phyloP scores from a whole-genome alignment of 371 early-diverging fungal genomes.

The Nosema bombycis region DNA sequence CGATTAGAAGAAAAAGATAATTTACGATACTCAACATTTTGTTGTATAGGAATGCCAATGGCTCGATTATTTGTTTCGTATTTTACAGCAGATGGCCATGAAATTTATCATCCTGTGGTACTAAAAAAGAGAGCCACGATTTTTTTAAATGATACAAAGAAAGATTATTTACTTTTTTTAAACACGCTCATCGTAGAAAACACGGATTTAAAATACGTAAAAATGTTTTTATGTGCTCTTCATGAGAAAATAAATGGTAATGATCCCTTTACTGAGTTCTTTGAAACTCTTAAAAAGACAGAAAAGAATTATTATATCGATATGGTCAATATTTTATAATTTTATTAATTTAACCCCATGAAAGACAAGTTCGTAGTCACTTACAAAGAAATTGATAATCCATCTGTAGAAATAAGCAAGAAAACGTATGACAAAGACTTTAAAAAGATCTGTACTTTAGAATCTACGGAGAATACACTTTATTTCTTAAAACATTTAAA shows the following conservation, averaged over 20 bases:
- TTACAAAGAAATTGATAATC: conserved; percentile 29
- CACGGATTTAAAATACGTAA: conserved; percentile 17
- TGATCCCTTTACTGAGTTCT: conserved; percentile 2
- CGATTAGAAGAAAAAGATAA: conserved; percentile 1
- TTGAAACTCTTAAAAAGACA: background rate
- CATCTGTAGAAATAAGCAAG: conserved; percentile 17
- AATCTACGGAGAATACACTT: conserved; percentile 29
- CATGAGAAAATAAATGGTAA: conserved; percentile 3
- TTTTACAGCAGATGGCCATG: conserved; percentile 8
- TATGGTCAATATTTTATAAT: conserved; percentile 1
- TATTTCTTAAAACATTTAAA: conserved; percentile 47
- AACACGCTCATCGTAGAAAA: background rate
- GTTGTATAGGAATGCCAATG: conserved; percentile 27
- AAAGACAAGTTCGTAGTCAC: conserved; percentile 34
- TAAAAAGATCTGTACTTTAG: conserved; percentile 50
- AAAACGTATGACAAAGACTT: conserved; percentile 48
- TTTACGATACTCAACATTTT: conserved; percentile 2
- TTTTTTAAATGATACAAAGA: background rate
- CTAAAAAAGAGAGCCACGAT: conserved; percentile 15
- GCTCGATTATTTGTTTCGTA: conserved; percentile 15
- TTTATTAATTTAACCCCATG: background rate
- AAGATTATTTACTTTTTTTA: conserved; percentile 13
- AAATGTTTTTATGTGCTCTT: conserved; percentile 7
- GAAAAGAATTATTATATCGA: conserved; percentile 19
- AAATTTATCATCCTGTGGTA: conserved; percentile 15